phyloP scores from a whole-genome alignment of 306 rosid genomes.

The Rosa rugosa region DNA sequence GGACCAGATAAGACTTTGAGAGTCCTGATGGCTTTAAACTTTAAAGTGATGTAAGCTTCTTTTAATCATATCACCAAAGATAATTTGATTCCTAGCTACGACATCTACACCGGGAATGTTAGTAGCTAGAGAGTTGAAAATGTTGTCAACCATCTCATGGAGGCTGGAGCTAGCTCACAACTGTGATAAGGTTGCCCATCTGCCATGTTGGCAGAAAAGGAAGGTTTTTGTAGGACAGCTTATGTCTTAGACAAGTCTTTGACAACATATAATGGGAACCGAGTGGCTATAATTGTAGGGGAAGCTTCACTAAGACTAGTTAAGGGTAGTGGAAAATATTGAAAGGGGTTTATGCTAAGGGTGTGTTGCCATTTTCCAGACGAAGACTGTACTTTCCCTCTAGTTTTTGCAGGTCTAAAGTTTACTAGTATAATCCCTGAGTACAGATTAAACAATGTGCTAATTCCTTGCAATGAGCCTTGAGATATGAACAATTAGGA shows the following conservation, averaged over 20 bases:
- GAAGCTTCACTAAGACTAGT: conserved; percentile 40
- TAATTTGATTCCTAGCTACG: conserved; percentile 2
- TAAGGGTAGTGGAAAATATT: conserved; percentile 25
- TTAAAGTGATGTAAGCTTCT: neutral
- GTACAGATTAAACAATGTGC: conserved; percentile 15
- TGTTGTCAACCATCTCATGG: conserved; percentile 1
- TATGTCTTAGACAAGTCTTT: conserved; percentile 28
- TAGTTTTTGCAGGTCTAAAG: conserved; percentile 28
- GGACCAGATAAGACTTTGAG: neutral
- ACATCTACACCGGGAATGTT: neutral
- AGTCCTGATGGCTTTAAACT: neutral
- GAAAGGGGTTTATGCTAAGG: conserved; percentile 15
- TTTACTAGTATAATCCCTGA: conserved; percentile 15
- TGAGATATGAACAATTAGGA: conserved; percentile 41
- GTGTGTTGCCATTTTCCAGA: conserved; percentile 27
- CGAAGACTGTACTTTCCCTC: conserved; percentile 23
- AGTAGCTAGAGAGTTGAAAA: neutral
- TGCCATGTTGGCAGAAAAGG: conserved; percentile 26
- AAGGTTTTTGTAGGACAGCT: conserved; percentile 32
- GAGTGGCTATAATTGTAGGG: conserved; percentile 34
- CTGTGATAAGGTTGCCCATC: conserved; percentile 2
- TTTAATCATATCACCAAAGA: neutral
- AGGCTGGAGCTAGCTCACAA: neutral
- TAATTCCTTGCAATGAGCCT: conserved; percentile 31
- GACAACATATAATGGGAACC: conserved; percentile 30